Base-by-base conservation (phyloP, 306 rosid species). In the Cucumis cinereus region DNA sequence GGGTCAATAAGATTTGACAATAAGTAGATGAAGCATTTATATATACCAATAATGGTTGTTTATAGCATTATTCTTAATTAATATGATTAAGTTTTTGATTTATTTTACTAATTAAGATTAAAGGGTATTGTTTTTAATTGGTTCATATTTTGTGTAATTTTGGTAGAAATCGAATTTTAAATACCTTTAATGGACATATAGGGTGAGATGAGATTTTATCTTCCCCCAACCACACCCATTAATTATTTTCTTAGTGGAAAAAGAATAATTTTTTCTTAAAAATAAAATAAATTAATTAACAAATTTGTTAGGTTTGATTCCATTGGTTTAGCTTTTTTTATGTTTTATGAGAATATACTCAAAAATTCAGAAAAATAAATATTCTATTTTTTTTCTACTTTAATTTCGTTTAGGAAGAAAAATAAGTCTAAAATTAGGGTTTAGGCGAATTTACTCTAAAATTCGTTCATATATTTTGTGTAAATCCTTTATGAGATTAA, bases 211-310 rank as follows among this genome's bases (percentile, higher is more conserved):
- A 24, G 74, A 41, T 43, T 41, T 66, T 43, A 69, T 30, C 56
- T 69, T 69, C 8, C 13, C 19, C 45, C 74, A 69, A 69, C 74
- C 74, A 69, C 74, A 69, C 74, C 56, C 56, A 45, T 66, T 66
- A 45, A 69, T 6, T 69, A 69, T 14, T 69, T 69, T 69, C 56
- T 69, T 69, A 69, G 74, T 69, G 74, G 38, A 36, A 23, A 69
- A 45, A 69, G 74, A 69, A 69, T 69, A 38, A 40, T 23, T 69
- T 43, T 68, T 17, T 26, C 24, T 66, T 40, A 16, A 30, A 3
- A 30, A 30, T 30, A 30, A 30, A 26, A 26, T 26, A 26, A 26
- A n/a, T n/a, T n/a, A n/a, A n/a, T n/a, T 26, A 26, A 26, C 2
- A 26, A 1, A 67, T 38, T 68, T 68, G 52, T 68, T 68, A 20